A percentile compares a stretch with the other conserved stretches of the same genome.
phyloP scores from a whole-genome alignment of 768 basidiomycete species.

The Chalciporus pseudorubinellus region DNA sequence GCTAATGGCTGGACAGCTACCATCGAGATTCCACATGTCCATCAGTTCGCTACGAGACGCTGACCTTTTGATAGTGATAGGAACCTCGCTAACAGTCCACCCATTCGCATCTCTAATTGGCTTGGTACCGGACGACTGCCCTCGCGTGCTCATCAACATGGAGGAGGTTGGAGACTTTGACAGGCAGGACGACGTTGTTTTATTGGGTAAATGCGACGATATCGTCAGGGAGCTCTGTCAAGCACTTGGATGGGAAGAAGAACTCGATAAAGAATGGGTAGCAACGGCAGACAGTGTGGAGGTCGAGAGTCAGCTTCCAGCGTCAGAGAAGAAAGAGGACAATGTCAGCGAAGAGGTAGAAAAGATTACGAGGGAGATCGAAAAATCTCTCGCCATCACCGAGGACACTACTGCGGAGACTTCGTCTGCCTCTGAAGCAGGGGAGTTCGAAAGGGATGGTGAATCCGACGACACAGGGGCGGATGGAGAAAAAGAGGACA shows the following conservation, averaged over 20 bases:
- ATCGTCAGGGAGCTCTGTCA: constrained; percentile 58
- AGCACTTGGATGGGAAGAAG: constrained; percentile 74
- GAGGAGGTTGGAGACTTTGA: constrained; percentile 75
- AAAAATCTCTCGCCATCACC: constrained; percentile 20
- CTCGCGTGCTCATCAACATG: constrained; percentile 87
- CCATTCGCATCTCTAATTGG: constrained; percentile 81
- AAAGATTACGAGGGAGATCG: constrained; percentile 23
- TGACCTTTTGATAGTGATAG: constrained; percentile 87
- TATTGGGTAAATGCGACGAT: constrained; percentile 72
- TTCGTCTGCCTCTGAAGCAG: neutral
- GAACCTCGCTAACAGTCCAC: constrained; percentile 84
- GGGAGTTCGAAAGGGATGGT: constrained; percentile 1
- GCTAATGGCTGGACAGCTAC: constrained; percentile 51
- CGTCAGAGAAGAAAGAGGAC: constrained; percentile 5
- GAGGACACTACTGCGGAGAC: neutral
- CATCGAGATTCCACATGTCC: constrained; percentile 59
- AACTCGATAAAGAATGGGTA: constrained; percentile 54
- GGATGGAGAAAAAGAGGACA: neutral
- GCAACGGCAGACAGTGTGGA: constrained; percentile 41
- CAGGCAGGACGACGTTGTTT: constrained; percentile 55
- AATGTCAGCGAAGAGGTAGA: constrained; percentile 26
- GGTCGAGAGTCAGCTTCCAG: constrained; percentile 1
- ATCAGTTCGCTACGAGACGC: constrained; percentile 56
- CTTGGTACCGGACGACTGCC: constrained; percentile 54
- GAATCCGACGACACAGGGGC: neutral